These are phyloP conservation scores for Senna siamea DNA, from an alignment of 306 rosid species.

Conservation along the genomic window DNA sequence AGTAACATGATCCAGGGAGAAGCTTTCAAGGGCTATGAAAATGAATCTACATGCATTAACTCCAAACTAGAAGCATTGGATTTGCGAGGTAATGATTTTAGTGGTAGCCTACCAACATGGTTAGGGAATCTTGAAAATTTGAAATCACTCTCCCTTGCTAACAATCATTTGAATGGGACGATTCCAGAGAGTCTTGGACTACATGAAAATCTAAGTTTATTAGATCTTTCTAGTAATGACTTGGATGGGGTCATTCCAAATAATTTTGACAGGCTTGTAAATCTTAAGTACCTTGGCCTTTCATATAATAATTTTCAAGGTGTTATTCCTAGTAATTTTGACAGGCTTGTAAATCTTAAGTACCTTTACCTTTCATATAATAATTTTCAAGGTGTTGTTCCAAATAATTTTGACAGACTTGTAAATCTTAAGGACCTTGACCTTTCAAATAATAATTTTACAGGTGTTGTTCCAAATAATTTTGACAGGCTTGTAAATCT, in stretches of 20 bases:
- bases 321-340: not conserved
- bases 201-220: not conserved
- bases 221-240: not conserved
- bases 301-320: not conserved
- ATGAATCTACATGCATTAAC: no score
- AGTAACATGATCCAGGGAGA: no score
- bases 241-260: not conserved
- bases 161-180: not conserved
- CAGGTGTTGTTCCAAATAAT: not conserved
- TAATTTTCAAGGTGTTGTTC: not conserved
- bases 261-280: not conserved
- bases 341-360: not conserved
- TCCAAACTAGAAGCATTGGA: no score
- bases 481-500: not conserved
- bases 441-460: not conserved
- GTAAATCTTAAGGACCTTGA: not conserved
- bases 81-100: no score
- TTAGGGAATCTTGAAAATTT: constrained; percentile 16
- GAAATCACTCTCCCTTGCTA: not conserved
- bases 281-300: not conserved
- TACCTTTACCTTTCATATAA: not conserved
- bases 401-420: not conserved
- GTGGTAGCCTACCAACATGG: constrained; percentile 15
- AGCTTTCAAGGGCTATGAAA: no score
- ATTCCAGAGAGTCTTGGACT: not conserved